These are phyloP conservation scores for Capsicum pubescens DNA, from an alignment of 257 asterid genomes.

Conservation along the genomic window DNA sequence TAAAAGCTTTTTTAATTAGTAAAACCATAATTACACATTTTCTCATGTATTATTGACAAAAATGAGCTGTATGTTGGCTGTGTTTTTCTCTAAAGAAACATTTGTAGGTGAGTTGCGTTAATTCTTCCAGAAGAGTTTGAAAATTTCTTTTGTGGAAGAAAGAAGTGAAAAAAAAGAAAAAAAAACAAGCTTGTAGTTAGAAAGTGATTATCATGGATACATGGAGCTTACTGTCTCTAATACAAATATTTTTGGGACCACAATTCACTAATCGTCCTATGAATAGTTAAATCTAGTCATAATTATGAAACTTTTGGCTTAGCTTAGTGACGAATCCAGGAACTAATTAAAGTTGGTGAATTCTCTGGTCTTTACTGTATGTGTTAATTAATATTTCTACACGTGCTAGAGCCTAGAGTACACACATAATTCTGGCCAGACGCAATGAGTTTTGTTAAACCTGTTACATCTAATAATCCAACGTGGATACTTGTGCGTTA, in stretches of 20 bases:
- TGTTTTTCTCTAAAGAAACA: conserved; percentile 15
- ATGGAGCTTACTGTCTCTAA: background rate
- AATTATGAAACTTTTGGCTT: background rate
- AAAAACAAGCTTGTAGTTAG: conserved; percentile 12
- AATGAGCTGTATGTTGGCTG: conserved; percentile 29
- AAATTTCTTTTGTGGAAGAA: background rate
- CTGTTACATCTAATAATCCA: no score
- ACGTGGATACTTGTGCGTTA: no score
- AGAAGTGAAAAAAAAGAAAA: background rate
- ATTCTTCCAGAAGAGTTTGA: conserved; percentile 28
- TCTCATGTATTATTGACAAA: background rate
- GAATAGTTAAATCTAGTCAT: background rate
- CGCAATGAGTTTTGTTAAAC: no score
- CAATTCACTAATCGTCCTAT: conserved; percentile 3
- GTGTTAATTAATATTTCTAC: no score
- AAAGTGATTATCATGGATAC: conserved; percentile 25
- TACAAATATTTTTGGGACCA: background rate
- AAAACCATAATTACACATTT: background rate
- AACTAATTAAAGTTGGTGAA: no score
- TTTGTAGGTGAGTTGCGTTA: background rate
- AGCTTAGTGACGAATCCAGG: background rate
- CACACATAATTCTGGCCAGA: no score
- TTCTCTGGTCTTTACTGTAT: no score
- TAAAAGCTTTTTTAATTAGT: background rate
- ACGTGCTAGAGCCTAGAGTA: no score